phyloP scores from a whole-genome alignment of 805 yeast genomes.

The Metschnikowia continentalis region DNA sequence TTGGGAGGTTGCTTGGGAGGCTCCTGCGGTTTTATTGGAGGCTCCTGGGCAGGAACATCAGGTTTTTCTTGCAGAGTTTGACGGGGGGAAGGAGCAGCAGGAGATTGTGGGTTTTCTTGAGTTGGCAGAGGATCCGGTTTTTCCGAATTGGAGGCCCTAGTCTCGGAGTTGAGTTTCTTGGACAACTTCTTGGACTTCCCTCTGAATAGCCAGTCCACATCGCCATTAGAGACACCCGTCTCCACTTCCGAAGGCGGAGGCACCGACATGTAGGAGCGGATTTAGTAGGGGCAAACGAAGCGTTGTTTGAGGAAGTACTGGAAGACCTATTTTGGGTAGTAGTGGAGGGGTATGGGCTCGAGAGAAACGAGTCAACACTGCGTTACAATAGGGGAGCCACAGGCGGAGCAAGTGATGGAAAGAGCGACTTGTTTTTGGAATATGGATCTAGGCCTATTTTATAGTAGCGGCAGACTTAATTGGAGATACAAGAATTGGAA shows the following conservation, averaged over 20 bases:
- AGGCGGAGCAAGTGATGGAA: not conserved
- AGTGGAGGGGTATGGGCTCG: not conserved
- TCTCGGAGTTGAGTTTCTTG: conserved; percentile 33
- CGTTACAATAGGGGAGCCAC: too few relatives aligned
- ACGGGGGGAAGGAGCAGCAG: not conserved
- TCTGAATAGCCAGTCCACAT: conserved; percentile 80
- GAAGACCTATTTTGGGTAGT: not conserved
- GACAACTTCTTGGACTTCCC: conserved; percentile 63
- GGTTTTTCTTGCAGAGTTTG: not conserved
- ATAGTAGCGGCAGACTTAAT: too few relatives aligned
- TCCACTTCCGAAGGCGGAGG: conserved; percentile 21
- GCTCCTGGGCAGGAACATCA: not conserved
- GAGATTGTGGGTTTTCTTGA: not conserved
- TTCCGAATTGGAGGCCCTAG: conserved; percentile 7
- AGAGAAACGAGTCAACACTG: too few relatives aligned
- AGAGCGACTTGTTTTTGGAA: not conserved
- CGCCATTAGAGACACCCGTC: conserved; percentile 64
- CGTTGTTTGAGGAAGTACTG: not conserved
- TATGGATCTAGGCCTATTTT: not conserved
- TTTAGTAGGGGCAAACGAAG: too few relatives aligned
- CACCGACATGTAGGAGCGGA: conserved; percentile 8
- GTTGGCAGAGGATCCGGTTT: not conserved
- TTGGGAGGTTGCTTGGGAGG: not conserved
- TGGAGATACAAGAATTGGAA: too few relatives aligned
- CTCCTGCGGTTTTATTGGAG: not conserved